Percentiles rank a stretch among this genome's conserved stretches.
Evolutionary conservation across 441 rosid species (phyloP).

Genomic region (Gossypium gossypioides): DNA sequence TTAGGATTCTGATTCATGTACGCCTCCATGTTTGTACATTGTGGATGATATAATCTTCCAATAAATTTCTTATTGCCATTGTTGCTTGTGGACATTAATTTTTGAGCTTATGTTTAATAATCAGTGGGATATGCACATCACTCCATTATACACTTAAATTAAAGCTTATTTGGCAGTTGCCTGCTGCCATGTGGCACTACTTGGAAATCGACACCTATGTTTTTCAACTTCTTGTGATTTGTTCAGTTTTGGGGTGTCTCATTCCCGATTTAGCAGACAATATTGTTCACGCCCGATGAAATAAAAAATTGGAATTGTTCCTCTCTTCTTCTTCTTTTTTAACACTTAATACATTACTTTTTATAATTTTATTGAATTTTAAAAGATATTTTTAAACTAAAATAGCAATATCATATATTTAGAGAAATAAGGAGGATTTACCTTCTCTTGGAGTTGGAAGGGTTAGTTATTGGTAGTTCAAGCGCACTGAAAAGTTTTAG

Average conservation of each 20-base stretch:
- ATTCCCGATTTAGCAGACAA: background rate
- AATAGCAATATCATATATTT: background rate
- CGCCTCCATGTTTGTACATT: background rate
- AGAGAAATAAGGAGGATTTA: background rate
- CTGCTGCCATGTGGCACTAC: background rate
- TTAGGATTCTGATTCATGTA: background rate
- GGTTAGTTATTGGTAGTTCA: background rate
- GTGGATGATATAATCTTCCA: conserved; percentile 15
- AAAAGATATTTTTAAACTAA: background rate
- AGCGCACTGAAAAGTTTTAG: background rate
- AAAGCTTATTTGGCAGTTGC: background rate
- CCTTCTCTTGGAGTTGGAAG: background rate
- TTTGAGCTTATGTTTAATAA: background rate
- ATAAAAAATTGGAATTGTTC: too few relatives aligned
- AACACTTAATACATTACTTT: background rate
- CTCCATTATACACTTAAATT: background rate
- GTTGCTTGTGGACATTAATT: conserved; percentile 4
- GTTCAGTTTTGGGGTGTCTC: background rate
- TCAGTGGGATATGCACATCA: conserved; percentile 12
- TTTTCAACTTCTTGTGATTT: background rate
- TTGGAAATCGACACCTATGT: background rate
- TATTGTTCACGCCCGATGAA: background rate
- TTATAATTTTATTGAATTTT: background rate
- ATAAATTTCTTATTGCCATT: background rate
- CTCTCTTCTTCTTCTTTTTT: too few relatives aligned